Conservation (phyloP, 345 rosid genomes). For the Xanthoceras sorbifolium region DNA sequence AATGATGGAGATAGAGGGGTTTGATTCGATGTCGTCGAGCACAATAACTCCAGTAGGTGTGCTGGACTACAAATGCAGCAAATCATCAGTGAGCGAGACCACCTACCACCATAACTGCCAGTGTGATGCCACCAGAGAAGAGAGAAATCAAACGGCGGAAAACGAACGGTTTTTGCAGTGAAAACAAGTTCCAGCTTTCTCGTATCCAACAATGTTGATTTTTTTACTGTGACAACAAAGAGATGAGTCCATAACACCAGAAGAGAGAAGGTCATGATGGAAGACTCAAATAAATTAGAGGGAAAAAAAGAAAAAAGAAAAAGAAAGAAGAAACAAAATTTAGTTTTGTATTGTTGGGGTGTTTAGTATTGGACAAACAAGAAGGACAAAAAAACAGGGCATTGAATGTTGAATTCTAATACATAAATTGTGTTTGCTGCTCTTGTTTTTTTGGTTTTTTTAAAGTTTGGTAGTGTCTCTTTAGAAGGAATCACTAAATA, state of each 20-base stretch:
- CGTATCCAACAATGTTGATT: constrained; percentile 30
- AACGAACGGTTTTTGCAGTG: constrained; percentile 26
- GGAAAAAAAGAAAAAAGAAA: not conserved
- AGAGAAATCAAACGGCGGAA: constrained; percentile 35
- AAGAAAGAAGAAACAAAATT: constrained; percentile 3
- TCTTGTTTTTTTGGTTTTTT: constrained; percentile 8
- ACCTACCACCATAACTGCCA: constrained; percentile 9
- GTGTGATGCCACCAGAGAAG: constrained; percentile 18
- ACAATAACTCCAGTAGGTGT: constrained; percentile 50
- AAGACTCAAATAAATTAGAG: not conserved
- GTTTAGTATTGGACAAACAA: constrained; percentile 7
- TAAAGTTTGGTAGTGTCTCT: constrained; percentile 20
- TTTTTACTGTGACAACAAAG: not conserved
- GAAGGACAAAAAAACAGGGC: constrained; percentile 25
- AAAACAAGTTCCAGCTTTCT: constrained; percentile 28
- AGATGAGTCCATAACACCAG: constrained; percentile 13
- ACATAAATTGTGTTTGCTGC: not conserved
- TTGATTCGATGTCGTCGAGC: constrained; percentile 37
- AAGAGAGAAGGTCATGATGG: not conserved
- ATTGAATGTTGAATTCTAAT: constrained; percentile 13
- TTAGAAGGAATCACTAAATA: constrained; percentile 13
- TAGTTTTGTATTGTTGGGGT: not conserved
- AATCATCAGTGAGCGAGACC: constrained; percentile 41
- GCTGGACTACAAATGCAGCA: constrained; percentile 39
- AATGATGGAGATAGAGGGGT: constrained; percentile 34